These are phyloP conservation scores for Lasiodiplodia sp. DNA, from an alignment of 2,329 filamentous ascomycete species.

Conservation along the genomic window DNA sequence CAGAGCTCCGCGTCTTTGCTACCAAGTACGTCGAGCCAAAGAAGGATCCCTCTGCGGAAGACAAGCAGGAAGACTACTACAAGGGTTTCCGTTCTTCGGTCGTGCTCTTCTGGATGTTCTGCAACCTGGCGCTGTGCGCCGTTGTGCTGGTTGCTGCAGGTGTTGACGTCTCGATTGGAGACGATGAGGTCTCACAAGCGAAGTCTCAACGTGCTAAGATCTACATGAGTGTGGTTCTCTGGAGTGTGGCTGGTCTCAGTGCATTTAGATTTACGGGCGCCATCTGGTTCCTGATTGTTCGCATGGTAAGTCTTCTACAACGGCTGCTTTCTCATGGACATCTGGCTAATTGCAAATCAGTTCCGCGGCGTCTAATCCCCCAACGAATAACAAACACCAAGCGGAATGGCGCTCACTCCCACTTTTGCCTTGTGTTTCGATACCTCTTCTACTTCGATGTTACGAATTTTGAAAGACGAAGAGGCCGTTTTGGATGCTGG, in stretches of 20 bases:
- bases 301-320: conserved; percentile 43
- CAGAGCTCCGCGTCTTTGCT: conserved; percentile 77
- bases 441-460: not conserved
- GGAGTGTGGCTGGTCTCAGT: conserved; percentile 85
- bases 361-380: conserved; percentile 31
- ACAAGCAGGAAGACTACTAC: conserved; percentile 98
- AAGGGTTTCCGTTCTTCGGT: conserved; percentile 92
- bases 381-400: not conserved
- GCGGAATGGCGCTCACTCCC: not conserved
- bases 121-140: conserved; percentile 87
- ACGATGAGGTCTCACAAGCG: conserved; percentile 41
- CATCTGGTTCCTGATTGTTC: conserved; percentile 83
- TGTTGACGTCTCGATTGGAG: conserved; percentile 63
- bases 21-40: conserved; percentile 78
- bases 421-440: not conserved
- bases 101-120: conserved; percentile 95
- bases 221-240: conserved; percentile 87
- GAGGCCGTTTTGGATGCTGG: conserved; percentile 18
- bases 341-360: conserved; percentile 30
- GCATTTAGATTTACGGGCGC: conserved; percentile 88
- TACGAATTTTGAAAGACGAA: conserved; percentile 15
- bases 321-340: conserved; percentile 32
- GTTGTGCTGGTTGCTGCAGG: conserved; percentile 88
- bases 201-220: conserved; percentile 70
- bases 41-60: conserved; percentile 65